These are phyloP conservation scores for Alternaria triticina DNA, from an alignment of 2,329 filamentous ascomycete genomes.

Conservation along the genomic window DNA sequence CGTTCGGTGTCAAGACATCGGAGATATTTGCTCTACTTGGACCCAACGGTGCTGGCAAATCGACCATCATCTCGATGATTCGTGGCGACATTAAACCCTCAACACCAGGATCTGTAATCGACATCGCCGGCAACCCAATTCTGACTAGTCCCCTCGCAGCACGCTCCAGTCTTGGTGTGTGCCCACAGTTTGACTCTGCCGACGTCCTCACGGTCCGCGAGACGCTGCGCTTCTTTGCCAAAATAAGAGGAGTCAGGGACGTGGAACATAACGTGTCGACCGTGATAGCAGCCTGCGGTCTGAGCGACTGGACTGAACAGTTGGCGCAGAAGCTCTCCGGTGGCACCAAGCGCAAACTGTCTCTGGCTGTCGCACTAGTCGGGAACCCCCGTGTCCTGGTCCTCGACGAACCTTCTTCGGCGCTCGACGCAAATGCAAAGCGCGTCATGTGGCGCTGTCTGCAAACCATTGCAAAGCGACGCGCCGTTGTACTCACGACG, in stretches of 20 bases:
- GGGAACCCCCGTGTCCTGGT: constrained; percentile 87
- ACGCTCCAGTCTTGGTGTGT: constrained; percentile 82
- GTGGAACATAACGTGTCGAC: constrained; percentile 78
- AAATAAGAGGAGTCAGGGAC: constrained; percentile 77
- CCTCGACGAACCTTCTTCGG: constrained; percentile 86
- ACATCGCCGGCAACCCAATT: constrained; percentile 80
- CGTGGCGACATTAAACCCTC: constrained; percentile 84
- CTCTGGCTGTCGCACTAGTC: constrained; percentile 87
- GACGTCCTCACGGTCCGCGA: constrained; percentile 90
- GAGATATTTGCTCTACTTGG: constrained; percentile 90
- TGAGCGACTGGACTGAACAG: constrained; percentile 71
- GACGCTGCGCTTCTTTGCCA: constrained; percentile 86
- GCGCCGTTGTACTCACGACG: background rate
- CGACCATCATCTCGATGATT: constrained; percentile 86
- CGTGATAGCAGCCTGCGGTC: constrained; percentile 78
- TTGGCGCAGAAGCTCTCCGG: constrained; percentile 83
- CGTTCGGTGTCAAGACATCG: constrained; percentile 78
- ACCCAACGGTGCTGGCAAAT: constrained; percentile 93
- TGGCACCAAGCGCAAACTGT: constrained; percentile 93
- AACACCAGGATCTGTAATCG: constrained; percentile 71
- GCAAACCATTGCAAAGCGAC: background rate
- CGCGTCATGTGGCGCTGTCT: constrained; percentile 81
- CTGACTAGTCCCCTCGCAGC: constrained; percentile 74
- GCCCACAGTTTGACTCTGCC: constrained; percentile 77
- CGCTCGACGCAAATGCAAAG: constrained; percentile 90